A percentile compares a stretch with the other conserved stretches of the same genome.
Evolutionary conservation across 108 stramenopile genomes (phyloP).

Genomic region (Asterionellopsis glacialis): DNA sequence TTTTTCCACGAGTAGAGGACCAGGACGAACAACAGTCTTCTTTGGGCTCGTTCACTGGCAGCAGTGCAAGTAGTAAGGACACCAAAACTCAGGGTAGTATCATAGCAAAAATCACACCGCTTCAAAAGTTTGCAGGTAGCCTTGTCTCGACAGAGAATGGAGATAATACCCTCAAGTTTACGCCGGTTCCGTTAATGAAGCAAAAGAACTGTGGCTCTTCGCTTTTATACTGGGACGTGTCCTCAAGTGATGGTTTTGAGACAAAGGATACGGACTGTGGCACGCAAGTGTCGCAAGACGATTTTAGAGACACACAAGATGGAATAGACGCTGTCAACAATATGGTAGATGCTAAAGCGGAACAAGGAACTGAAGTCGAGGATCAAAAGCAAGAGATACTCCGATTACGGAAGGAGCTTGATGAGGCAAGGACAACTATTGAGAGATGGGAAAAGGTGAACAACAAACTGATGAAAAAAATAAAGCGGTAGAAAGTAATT

Average conservation of each 20-base stretch:
- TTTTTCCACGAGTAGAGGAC: constrained; percentile 20
- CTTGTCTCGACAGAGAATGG: too few species aligned
- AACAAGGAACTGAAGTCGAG: not conserved
- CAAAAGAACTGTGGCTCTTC: too few species aligned
- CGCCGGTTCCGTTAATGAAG: too few species aligned
- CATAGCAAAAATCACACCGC: not conserved
- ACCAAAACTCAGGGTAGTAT: not conserved
- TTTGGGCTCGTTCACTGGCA: not conserved
- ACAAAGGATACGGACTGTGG: not conserved
- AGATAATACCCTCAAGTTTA: too few species aligned
- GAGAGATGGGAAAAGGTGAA: constrained; percentile 72
- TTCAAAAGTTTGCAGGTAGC: constrained; percentile 5
- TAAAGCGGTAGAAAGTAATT: constrained; percentile 8
- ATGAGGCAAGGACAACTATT: constrained; percentile 35
- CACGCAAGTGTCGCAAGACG: not conserved
- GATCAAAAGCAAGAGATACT: constrained; percentile 30
- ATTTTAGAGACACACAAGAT: not conserved
- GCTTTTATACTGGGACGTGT: too few species aligned
- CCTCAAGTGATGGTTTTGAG: not conserved
- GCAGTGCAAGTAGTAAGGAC: too few species aligned
- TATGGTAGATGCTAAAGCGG: not conserved
- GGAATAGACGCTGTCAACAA: not conserved
- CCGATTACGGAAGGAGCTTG: constrained; percentile 42
- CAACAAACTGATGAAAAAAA: constrained; percentile 54
- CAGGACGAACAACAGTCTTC: constrained; percentile 1